phyloP scores from a whole-genome alignment of 1,284 basidiomycete species.

The Tilletia indica region DNA sequence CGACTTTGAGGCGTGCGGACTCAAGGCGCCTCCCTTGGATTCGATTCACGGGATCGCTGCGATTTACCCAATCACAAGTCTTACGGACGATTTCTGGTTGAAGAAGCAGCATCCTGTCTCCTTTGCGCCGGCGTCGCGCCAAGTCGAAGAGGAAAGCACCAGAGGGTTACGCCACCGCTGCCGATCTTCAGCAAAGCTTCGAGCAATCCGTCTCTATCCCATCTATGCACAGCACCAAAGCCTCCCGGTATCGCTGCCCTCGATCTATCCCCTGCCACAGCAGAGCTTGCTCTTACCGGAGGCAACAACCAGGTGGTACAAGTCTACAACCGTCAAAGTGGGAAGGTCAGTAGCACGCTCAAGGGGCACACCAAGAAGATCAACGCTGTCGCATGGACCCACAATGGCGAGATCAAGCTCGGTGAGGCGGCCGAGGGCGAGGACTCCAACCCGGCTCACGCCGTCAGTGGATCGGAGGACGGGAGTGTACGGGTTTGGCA shows the following conservation, averaged over 20 bases:
- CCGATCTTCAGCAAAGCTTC: slow-evolving; percentile 69
- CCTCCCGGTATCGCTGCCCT: slow-evolving; percentile 82
- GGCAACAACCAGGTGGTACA: slow-evolving; percentile 95
- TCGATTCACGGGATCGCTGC: slow-evolving; percentile 25
- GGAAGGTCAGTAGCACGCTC: slow-evolving; percentile 84
- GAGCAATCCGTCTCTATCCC: slow-evolving; percentile 74
- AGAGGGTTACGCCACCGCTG: slow-evolving; percentile 70
- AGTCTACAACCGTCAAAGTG: slow-evolving; percentile 79
- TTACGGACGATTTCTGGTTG: slow-evolving; percentile 39
- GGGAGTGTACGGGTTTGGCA: slow-evolving; percentile 84
- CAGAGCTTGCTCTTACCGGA: slow-evolving; percentile 71
- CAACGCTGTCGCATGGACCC: slow-evolving; percentile 55
- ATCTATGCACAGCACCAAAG: slow-evolving; percentile 87
- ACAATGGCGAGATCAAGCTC: slow-evolving; percentile 70
- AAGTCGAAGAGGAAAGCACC: slow-evolving; percentile 78
- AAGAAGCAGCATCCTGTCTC: slow-evolving; percentile 39
- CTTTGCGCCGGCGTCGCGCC: slow-evolving; percentile 64
- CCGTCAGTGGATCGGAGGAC: slow-evolving; percentile 83
- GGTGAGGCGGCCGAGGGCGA: slow-evolving; percentile 62
- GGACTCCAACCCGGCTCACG: slow-evolving; percentile 35
- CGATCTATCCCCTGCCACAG: slow-evolving; percentile 69
- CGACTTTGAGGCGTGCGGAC: slow-evolving; percentile 32
- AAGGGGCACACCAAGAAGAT: no score
- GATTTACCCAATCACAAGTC: slow-evolving; percentile 45
- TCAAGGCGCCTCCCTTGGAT: slow-evolving; percentile 18